These are phyloP conservation scores for Psidium friedrichsthalianum DNA, from an alignment of 345 rosid species.

Conservation along the genomic window DNA sequence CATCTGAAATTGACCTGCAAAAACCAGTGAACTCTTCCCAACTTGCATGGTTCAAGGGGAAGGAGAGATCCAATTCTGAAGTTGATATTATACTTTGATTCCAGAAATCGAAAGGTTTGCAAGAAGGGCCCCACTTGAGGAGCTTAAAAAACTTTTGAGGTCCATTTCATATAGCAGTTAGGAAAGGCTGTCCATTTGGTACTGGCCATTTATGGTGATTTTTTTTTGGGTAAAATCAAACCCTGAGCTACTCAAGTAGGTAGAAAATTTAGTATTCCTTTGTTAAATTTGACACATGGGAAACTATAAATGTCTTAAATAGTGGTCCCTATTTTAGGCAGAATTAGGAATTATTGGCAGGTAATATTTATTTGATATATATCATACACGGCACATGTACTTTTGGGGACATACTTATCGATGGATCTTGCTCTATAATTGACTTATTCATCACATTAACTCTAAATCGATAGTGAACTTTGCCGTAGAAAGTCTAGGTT, in stretches of 20 bases:
- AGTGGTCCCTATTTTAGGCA: neutral
- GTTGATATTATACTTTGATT: neutral
- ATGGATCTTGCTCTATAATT: neutral
- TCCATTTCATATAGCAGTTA: neutral
- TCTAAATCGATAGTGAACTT: neutral
- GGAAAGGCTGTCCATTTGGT: neutral
- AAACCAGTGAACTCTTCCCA: neutral
- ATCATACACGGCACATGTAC: neutral
- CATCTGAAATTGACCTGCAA: neutral
- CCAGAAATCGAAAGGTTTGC: neutral
- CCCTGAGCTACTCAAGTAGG: neutral
- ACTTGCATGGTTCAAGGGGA: neutral
- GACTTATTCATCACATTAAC: neutral
- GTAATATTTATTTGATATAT: neutral
- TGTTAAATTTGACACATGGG: neutral
- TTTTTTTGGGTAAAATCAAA: neutral
- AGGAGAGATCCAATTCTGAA: neutral
- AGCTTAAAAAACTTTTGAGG: neutral
- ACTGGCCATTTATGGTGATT: neutral
- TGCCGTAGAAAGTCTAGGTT: neutral
- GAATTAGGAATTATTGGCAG: neutral
- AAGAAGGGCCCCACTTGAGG: neutral
- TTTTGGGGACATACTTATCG: neutral
- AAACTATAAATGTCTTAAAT: neutral
- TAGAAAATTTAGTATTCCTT: neutral